Base-by-base conservation (phyloP, 2,329 filamentous ascomycete genomes). In the Cladorrhinum sp. region DNA sequence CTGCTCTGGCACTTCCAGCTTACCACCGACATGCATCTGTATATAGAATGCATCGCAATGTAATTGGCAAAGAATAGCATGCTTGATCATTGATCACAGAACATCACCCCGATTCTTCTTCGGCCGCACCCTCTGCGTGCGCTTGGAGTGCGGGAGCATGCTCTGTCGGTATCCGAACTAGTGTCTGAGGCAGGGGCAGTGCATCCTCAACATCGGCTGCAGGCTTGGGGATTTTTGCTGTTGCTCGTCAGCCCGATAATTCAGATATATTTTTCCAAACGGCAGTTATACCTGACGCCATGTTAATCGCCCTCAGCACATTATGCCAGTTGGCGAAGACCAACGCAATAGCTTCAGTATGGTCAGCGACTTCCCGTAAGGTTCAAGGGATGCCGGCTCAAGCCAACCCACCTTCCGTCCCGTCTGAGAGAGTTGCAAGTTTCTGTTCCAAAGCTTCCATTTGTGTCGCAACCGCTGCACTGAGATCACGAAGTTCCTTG, bases 301-400 rank as follows among this genome's bases (percentile, higher is more conserved):
- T 93, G 71, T 89, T 89, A 70, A 96, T 93, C 48, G 90, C 90
- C 66, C 89, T 82, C 62, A 96, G 81, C 65, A 96, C 91, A 68
- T 91, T 93, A 74, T 93, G 89, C 91, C 91, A 96, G 73, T 95
- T 96, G 57, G 88, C 85, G 72, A 96, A 80, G 21, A 96, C 91
- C n/a, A 88, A 84, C 42, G 91, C 91, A 69, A 96, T 91, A 62
- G 89, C 90, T 92, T 72, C 58, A 57, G 64, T 67, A 59, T 62
- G 46, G 64, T 62, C 12, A 54, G 36, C 18, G 51, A 52, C 42
- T 39, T 53, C 23, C 9, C 26, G 26, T 28, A 4, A 28, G 26
- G 26, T 28, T 28, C 23, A 20, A 28, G 16, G 20, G 62, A 36
- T 50, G 36, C 51, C 26, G 30, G 23, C 20, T 49, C 54, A 20